Evolutionary conservation across 139 green algal genomes (phyloP), one percentile per base, ranked within the genome.

Genomic region (Haematococcus lacustris): DNA sequence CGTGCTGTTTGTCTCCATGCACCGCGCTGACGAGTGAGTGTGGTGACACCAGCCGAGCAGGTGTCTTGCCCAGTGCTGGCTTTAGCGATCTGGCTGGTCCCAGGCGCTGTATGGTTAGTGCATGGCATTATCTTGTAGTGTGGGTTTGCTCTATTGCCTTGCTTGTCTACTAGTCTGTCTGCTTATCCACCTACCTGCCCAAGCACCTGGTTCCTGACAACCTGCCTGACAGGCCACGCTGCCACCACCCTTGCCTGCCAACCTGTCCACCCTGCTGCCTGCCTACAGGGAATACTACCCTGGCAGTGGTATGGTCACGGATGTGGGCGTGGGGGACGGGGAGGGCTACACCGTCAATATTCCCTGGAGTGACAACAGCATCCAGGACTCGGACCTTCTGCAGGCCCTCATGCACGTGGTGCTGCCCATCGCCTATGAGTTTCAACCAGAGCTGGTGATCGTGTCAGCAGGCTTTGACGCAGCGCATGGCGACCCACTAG

Each of bases 391-490:
- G 25, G 88, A 93, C 67, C 88, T 89, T 70, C 32, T 89, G 68
- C 68, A 78, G 13, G 79, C 83, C 1, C 80, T 82, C 13, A 38
- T 86, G 66, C 80, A 90, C 38, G 76, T 94, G 68, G 70, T 94
- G 66, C 51, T 90, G 67, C 88, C 88, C 33, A 78, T 91, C 34
- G 86, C 80, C 9, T 73, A 80, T 1, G 73, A 89, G 69, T 93
- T 88, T 65, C 51, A 72, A n/a, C 89, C 89, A 1, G 76, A 91
- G 21, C 38, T 92, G 5, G 71, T 92, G 21, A 71, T 94, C 37
- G 80, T 92, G 35, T 82, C 87, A n/a, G 87, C 87, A 9, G 89
- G 89, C 51, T 92, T 93, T 75, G 86, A 87, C 38, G 84, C 87
- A 3, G 84, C 83, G 3, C 62, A 79, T 35, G 81, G 81, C 2